Evolutionary conservation across 805 yeast species (phyloP).

Genomic region (Yarrowia sp.): DNA sequence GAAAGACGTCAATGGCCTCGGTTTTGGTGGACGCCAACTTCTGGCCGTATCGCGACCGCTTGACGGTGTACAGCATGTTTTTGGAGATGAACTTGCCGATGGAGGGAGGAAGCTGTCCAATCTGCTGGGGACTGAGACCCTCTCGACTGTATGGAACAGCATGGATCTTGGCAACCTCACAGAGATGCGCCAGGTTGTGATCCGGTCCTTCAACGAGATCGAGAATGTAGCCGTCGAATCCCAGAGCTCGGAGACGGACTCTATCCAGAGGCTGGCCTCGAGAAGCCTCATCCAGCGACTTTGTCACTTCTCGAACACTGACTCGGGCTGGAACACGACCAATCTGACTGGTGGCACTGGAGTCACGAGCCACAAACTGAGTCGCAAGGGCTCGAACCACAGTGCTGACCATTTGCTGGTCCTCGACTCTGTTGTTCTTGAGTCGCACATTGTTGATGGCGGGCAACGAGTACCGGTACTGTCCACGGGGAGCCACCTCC

Average conservation of each 20-base stretch:
- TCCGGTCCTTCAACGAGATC: constrained; percentile 74
- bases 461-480: background rate
- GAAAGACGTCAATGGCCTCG: background rate
- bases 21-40: background rate
- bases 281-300: background rate
- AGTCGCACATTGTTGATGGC: constrained; percentile 5
- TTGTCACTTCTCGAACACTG: background rate
- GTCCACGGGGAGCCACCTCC: background rate
- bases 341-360: background rate
- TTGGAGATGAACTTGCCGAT: background rate
- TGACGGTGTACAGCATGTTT: background rate
- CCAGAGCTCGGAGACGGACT: constrained; percentile 44
- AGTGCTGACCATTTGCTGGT: background rate
- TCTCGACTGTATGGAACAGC: constrained; percentile 59
- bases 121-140: constrained; percentile 45
- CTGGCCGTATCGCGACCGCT: background rate
- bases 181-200: constrained; percentile 68
- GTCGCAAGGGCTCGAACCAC: background rate
- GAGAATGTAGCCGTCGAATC: constrained; percentile 76
- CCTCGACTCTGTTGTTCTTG: background rate
- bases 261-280: background rate
- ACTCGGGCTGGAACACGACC: background rate
- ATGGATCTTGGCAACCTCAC: constrained; percentile 47
- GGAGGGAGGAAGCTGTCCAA: constrained; percentile 29
- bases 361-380: background rate